Evolutionary conservation across 345 rosid species (phyloP), one percentile per base, ranked within the genome.

Genomic region (Gossypium anomalum): DNA sequence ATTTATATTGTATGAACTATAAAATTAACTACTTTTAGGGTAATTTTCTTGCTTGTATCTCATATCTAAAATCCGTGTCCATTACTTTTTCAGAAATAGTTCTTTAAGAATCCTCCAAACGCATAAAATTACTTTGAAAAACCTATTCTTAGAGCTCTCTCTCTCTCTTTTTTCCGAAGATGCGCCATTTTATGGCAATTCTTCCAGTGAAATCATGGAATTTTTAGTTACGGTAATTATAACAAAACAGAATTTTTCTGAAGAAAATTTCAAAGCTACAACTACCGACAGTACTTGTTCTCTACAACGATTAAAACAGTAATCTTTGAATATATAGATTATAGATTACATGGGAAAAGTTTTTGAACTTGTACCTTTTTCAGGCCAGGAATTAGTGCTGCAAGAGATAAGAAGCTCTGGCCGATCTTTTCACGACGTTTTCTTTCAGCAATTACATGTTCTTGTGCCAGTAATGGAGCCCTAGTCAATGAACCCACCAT

Each of bases 401-500:
- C 88, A 59, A 93, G 93, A 62, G 93, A 87, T 19, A 91, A 83
- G 69, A 93, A 85, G 6, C 82, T 81, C 78, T 89, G 87, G 74
- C 84, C 84, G 56, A 89, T 90, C 82, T 81, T 86, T 75, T 91
- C 92, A 23, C 98, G 86, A 2, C 98, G 86, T 71, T 91, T 91
- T 80, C 97, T 79, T 80, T 93, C 98, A 1, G 98, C 94, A 20
- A 91, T 61, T 12, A 93, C 88, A 78, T 93, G 97, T 59, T 93
- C 98, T 78, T 85, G 85, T 7, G 92, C 89, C 67, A 80, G 84
- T 16, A 82, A 43, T 1, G 82, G 88, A 44, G 69, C 74, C 80
- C 96, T 84, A 29, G 80, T 83, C 25, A 55, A 38, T 25, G 76
- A 57, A 47, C 71, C 67, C 9, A 2, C 27, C 59, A 74, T 78